phyloP scores from a whole-genome alignment of 1,284 basidiomycete species.

The Austropuccinia psidii region DNA sequence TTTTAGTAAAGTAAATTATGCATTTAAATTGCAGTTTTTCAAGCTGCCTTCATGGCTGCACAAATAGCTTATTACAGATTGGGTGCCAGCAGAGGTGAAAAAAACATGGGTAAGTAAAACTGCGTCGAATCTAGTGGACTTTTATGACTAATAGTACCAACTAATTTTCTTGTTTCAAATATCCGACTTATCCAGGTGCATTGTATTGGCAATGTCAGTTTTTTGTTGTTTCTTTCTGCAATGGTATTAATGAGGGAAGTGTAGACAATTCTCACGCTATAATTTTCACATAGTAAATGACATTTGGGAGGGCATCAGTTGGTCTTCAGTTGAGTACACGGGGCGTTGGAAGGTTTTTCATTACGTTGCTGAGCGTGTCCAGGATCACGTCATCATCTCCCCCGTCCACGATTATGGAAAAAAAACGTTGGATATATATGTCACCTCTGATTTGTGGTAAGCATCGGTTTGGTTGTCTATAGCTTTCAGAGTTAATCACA shows the following conservation, averaged over 20 bases:
- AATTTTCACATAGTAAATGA: constrained; percentile 53
- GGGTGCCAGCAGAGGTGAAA: constrained; percentile 56
- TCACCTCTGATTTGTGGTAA: constrained; percentile 53
- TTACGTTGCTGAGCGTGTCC: constrained; percentile 54
- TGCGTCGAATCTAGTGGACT: neutral
- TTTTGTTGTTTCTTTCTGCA: neutral
- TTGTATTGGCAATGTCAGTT: constrained; percentile 40
- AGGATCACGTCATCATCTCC: constrained; percentile 54
- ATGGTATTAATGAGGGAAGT: too few relatives aligned
- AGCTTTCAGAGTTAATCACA: too few relatives aligned
- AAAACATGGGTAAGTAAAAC: constrained; percentile 56
- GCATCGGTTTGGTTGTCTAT: neutral
- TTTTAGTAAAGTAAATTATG: constrained; percentile 22
- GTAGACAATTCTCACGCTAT: too few relatives aligned
- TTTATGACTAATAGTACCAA: too few relatives aligned
- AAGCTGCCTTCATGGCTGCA: constrained; percentile 55
- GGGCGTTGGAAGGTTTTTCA: constrained; percentile 60
- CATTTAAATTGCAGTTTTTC: constrained; percentile 51
- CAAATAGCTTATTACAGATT: constrained; percentile 58
- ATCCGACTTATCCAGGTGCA: constrained; percentile 21
- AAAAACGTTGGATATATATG: constrained; percentile 53
- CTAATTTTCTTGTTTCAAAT: neutral
- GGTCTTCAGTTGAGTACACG: constrained; percentile 58
- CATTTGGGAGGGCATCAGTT: constrained; percentile 60
- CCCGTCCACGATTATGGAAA: constrained; percentile 54